A percentile compares a stretch with the other conserved stretches of the same genome.
Evolutionary conservation across 495 filamentous ascomycete genomes (phyloP).

Genomic region (Trichocladium uniseriatum): DNA sequence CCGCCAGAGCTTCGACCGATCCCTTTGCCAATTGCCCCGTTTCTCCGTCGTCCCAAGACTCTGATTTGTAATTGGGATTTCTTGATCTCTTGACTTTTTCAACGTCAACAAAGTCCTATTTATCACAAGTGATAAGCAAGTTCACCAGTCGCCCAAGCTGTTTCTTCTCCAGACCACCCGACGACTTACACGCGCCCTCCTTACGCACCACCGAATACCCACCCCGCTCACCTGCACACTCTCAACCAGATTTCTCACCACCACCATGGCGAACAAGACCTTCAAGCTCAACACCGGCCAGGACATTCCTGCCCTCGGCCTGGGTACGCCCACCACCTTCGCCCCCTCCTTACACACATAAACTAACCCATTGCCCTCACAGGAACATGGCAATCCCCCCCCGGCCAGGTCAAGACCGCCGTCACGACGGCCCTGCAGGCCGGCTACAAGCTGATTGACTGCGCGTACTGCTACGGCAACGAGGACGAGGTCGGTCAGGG

Average conservation of each 20-base stretch:
- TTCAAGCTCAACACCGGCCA: conserved; percentile 72
- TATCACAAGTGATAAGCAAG: too few relatives aligned
- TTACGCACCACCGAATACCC: too few relatives aligned
- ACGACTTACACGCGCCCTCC: background rate
- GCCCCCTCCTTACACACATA: too few relatives aligned
- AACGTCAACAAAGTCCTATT: too few relatives aligned
- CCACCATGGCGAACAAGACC: conserved; percentile 38
- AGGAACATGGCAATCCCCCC: conserved; percentile 68
- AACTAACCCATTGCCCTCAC: background rate
- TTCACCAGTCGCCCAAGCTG: conserved; percentile 1
- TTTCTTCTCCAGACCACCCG: background rate
- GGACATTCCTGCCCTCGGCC: conserved; percentile 64
- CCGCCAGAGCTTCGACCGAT: background rate
- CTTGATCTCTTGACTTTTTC: background rate
- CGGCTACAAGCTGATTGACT: conserved; percentile 58
- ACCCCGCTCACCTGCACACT: too few relatives aligned
- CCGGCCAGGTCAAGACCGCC: conserved; percentile 50
- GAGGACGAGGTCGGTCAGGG: conserved; percentile 49
- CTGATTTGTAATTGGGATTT: background rate
- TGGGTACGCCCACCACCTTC: conserved; percentile 43
- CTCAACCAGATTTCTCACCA: too few relatives aligned
- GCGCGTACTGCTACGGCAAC: conserved; percentile 51
- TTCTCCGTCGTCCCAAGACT: background rate
- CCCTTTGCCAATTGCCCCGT: too few relatives aligned
- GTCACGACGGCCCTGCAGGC: conserved; percentile 47